Evolutionary conservation across 202 grass and related monocot genomes (phyloP), one percentile per base, ranked within the genome.

Genomic region (Sporobolus alterniflorus): DNA sequence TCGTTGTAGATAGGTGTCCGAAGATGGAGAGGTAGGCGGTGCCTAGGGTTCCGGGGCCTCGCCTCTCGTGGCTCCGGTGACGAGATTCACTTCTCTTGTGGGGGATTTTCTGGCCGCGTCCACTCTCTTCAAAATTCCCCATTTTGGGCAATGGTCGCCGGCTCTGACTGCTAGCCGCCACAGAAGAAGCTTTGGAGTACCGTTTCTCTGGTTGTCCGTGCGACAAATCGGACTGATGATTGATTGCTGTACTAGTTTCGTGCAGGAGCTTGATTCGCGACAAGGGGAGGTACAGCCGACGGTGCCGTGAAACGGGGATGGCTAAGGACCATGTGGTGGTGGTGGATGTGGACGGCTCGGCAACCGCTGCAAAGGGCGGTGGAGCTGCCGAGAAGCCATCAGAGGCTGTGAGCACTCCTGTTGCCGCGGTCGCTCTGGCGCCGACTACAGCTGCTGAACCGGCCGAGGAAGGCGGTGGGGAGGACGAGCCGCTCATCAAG

Each of bases 271-370:
- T n/a, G 47, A 42, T 87, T 73, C 62, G 7, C 68, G 13, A 30
- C 0, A 5, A 29, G 12, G 21, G 16, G 17, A 16, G 3, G 0
- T 10, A 20, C 2, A 11, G 18, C 4, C 4, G 13, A 29, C 17
- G 41, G 24, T 52, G 16, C 18, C 10, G 3, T 15, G 36, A 39
- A 17, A 46, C 33, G 47, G 48, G 67, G 54, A 94, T 94, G 91
- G 94, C 89, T 21, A 89, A 92, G 31, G 91, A 97, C 64, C 94
- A 97, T 84, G 86, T 94, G 73, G 87, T 92, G 73, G 87, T 92
- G 77, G 86, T 97, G 56, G 75, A 94, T 86, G 89, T 97, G 30
- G 87, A 97, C 0, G 76, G 73, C 12, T 71, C 90, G n/a, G 70
- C 86, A 8, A 80, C 75, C 5, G 4, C 65, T 7, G 4, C 65